Percentiles rank a stretch among this genome's conserved stretches.
These are phyloP conservation scores for Solanum lycopersicoides DNA, from an alignment of 257 asterid genomes.

Conservation along the genomic window DNA sequence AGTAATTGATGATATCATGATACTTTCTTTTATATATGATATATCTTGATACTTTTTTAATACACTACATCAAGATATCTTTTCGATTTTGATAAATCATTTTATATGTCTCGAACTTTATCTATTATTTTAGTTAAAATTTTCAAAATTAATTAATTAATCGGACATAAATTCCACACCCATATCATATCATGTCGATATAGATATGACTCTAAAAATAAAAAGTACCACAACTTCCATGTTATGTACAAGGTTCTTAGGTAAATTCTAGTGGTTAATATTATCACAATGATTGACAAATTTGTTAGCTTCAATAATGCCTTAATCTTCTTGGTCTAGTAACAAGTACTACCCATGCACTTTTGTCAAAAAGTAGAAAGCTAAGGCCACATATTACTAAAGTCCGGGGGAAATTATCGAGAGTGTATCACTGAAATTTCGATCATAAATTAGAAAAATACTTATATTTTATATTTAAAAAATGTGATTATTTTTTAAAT, in stretches of 20 bases:
- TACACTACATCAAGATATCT: no score
- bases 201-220: neutral
- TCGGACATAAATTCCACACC: neutral
- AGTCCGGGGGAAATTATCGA: neutral
- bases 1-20: no score
- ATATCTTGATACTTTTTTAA: no score
- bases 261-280: neutral
- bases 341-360: neutral
- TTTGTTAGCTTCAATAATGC: neutral
- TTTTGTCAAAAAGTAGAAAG: neutral
- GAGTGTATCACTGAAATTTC: no score
- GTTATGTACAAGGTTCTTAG: neutral
- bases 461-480: neutral
- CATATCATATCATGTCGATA: neutral
- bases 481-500: neutral
- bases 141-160: neutral
- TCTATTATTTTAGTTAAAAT: neutral
- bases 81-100: neutral
- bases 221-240: neutral
- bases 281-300: neutral
- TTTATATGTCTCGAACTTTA: neutral
- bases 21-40: no score
- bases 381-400: neutral
- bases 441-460: neutral
- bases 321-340: neutral